phyloP scores from a whole-genome alignment of 495 filamentous ascomycete genomes.

The Cudoniella acicularis region DNA sequence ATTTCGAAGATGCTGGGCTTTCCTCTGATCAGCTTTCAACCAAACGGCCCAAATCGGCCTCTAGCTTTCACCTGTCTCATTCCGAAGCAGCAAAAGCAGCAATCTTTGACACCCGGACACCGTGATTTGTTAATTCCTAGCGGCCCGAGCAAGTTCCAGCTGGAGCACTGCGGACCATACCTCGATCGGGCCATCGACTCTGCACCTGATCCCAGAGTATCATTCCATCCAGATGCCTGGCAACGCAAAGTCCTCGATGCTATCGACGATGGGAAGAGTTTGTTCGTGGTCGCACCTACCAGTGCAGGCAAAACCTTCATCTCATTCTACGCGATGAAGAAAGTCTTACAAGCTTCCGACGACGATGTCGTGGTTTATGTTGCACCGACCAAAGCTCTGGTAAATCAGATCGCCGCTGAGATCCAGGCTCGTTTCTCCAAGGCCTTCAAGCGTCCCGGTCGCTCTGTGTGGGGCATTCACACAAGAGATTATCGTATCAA shows the following conservation, averaged over 20 bases:
- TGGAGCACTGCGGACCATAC: constrained; percentile 65
- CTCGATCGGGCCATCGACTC: constrained; percentile 71
- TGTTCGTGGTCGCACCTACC: constrained; percentile 75
- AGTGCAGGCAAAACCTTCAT: constrained; percentile 61
- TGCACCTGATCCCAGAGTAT: constrained; percentile 57
- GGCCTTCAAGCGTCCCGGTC: constrained; percentile 46
- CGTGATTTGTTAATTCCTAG: too few relatives aligned
- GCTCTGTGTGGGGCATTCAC: constrained; percentile 75
- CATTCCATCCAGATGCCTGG: constrained; percentile 72
- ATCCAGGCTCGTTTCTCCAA: constrained; percentile 64
- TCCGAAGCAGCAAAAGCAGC: background rate
- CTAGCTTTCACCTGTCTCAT: too few relatives aligned
- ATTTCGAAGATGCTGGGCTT: too few relatives aligned
- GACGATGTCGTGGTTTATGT: constrained; percentile 72
- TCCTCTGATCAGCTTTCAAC: too few relatives aligned
- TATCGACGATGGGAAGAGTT: constrained; percentile 62
- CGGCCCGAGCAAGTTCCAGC: too few relatives aligned
- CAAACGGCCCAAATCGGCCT: too few relatives aligned
- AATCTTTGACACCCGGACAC: constrained; percentile 9
- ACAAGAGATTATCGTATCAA: constrained; percentile 71
- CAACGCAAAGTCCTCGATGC: constrained; percentile 69
- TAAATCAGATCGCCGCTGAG: constrained; percentile 81
- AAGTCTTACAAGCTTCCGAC: constrained; percentile 61
- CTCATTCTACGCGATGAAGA: constrained; percentile 75
- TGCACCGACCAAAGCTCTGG: constrained; percentile 76